Evolutionary conservation across 345 rosid species (phyloP), one percentile per base, ranked within the genome.

Genomic region (Streptanthus diversifolius): DNA sequence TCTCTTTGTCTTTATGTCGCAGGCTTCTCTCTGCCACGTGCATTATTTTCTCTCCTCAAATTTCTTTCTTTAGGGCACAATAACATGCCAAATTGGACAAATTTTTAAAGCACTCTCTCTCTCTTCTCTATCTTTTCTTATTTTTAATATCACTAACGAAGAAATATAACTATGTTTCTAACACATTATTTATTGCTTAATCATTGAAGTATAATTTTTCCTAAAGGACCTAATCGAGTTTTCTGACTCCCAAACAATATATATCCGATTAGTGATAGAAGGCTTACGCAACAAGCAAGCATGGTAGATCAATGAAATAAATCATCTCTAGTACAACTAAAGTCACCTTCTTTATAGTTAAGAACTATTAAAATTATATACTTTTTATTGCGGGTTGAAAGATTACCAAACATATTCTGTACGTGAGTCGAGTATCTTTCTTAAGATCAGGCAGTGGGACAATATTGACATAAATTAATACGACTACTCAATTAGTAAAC

Each of bases 1-100:
- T 75, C 69, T 54, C 74, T 53, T 75, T 75, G 79, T 75, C 79
- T 68, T 68, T 61, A 51, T 68, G 74, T 74, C 73, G 73, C 78
- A 74, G 78, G 68, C 78, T 40, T 62, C 69, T 75, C 64, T 75
- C 74, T 75, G 70, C 74, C 79, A 75, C 79, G 70, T 75, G 17
- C 64, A 15, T 15, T 32, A 37, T 24, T 61, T 61, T 67, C 49
- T 61, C 69, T 68, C 74, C 79, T 51, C 74, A 21, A 44, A 43
- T 67, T 52, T 68, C 63, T 39, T 41, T 62, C 45, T 61, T 48
- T 75, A 75, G 79, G 79, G 79, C 79, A 75, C 57, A 68, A 57
- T 58, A 40, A 60, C 63, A 68, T 68, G 55, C 69, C 69, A 75
- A 67, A 36, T 52, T 49, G 24, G 45, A 57, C 68, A 48, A 9